These are phyloP conservation scores for Fusarium sp. DNA, from an alignment of 2,329 filamentous ascomycete species.

Conservation along the genomic window DNA sequence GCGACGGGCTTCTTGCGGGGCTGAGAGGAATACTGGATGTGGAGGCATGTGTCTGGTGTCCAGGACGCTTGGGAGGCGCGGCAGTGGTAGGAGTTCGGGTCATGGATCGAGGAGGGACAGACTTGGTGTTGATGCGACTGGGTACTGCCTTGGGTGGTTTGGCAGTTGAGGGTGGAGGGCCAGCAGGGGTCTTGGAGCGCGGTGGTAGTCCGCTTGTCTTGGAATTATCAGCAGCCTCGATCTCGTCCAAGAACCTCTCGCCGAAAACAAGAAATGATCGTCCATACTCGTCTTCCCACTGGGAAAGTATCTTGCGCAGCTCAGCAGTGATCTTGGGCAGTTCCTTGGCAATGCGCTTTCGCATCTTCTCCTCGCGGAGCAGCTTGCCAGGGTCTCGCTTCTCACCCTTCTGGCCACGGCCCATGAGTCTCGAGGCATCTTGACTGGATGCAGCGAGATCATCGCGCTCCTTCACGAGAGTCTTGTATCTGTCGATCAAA, in stretches of 20 bases:
- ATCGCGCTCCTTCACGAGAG: slow-evolving; percentile 85
- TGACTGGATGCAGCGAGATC: slow-evolving; percentile 91
- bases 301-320: slow-evolving; percentile 81
- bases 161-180: slow-evolving; percentile 60
- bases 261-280: slow-evolving; percentile 93
- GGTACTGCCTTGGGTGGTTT: slow-evolving; percentile 53
- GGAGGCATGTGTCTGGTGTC: slow-evolving; percentile 31
- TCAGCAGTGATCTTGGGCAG: slow-evolving; percentile 90
- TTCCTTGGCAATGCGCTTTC: slow-evolving; percentile 96
- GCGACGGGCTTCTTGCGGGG: slow-evolving; percentile 55
- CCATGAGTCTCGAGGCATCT: slow-evolving; percentile 92
- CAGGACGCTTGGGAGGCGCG: slow-evolving; percentile 46
- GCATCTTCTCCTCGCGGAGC: slow-evolving; percentile 96
- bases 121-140: slow-evolving; percentile 46
- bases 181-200: slow-evolving; percentile 80
- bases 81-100: slow-evolving; percentile 68
- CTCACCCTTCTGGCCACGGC: slow-evolving; percentile 91
- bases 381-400: slow-evolving; percentile 94
- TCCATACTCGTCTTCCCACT: slow-evolving; percentile 94
- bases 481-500: slow-evolving; percentile 85
- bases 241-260: slow-evolving; percentile 86
- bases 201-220: slow-evolving; percentile 63
- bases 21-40: slow-evolving; percentile 46
- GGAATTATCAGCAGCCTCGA: slow-evolving; percentile 70
- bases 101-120: slow-evolving; percentile 53